Conservation (phyloP, 306 rosid genomes). For the Acacia confusa region DNA sequence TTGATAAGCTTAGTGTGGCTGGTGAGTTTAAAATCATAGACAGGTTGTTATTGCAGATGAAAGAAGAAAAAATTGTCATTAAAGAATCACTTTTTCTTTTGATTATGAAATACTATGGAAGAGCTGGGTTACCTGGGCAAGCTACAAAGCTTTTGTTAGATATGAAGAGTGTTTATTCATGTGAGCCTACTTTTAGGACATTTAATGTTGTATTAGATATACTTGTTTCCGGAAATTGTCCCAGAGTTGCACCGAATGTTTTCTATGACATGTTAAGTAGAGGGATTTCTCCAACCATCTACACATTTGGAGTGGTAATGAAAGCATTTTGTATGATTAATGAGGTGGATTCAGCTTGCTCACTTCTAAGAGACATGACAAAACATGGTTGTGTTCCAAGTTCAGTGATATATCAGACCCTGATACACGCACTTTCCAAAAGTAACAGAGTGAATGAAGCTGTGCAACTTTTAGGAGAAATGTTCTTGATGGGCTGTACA, state of each 20-base stretch:
- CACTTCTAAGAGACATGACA: slow-evolving; percentile 82
- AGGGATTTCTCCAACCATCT: slow-evolving; percentile 67
- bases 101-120: slow-evolving; percentile 75
- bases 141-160: slow-evolving; percentile 86
- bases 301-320: slow-evolving; percentile 78
- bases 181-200: slow-evolving; percentile 69
- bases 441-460: slow-evolving; percentile 70
- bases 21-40: slow-evolving; percentile 74
- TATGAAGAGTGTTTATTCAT: slow-evolving; percentile 66
- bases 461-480: slow-evolving; percentile 74
- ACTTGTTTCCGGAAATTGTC: slow-evolving; percentile 71
- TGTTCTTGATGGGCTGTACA: slow-evolving; percentile 87
- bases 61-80: slow-evolving; percentile 64
- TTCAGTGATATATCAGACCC: slow-evolving; percentile 82
- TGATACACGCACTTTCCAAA: slow-evolving; percentile 75
- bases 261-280: slow-evolving; percentile 86
- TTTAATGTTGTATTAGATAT: slow-evolving; percentile 74
- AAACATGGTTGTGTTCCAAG: slow-evolving; percentile 90
- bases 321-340: slow-evolving; percentile 74
- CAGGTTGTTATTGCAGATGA: slow-evolving; percentile 71
- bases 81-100: slow-evolving; percentile 74
- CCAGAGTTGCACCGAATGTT: slow-evolving; percentile 66
- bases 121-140: slow-evolving; percentile 80
- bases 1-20: slow-evolving; percentile 77
- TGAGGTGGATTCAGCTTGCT: slow-evolving; percentile 87